These are phyloP conservation scores for Coniferiporia weirii DNA, from an alignment of 1,284 basidiomycete genomes.

Conservation along the genomic window DNA sequence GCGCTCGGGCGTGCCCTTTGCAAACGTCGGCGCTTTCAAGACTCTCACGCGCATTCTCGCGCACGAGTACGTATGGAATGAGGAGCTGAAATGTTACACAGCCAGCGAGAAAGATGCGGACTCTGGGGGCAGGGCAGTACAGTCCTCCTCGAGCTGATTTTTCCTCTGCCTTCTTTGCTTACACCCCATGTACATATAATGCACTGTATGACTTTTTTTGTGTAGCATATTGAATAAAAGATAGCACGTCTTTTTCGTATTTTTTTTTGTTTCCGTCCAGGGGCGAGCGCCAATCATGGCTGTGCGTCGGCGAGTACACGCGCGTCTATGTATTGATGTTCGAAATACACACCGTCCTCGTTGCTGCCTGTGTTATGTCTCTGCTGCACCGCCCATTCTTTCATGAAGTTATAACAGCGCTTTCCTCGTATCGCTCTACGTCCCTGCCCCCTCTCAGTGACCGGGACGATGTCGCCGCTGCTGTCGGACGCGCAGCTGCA, in stretches of 20 bases:
- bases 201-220: too few species aligned
- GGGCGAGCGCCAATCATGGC: not conserved
- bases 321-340: not conserved
- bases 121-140: not conserved
- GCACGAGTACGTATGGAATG: constrained; percentile 64
- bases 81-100: constrained; percentile 48
- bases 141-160: not conserved
- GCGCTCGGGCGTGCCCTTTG: constrained; percentile 70
- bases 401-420: not conserved
- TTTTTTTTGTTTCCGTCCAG: not conserved
- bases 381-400: not conserved
- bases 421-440: not conserved
- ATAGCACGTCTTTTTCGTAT: too few species aligned
- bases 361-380: not conserved
- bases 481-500: not conserved
- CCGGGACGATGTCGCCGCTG: not conserved
- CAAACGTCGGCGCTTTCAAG: constrained; percentile 60
- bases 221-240: too few species aligned
- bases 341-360: not conserved
- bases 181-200: not conserved
- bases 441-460: not conserved
- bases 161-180: not conserved
- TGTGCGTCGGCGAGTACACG: not conserved
- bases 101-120: not conserved
- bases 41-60: constrained; percentile 52